Evolutionary conservation across 495 filamentous ascomycete genomes (phyloP).

Genomic region (Hyaloscypha bicolor): DNA sequence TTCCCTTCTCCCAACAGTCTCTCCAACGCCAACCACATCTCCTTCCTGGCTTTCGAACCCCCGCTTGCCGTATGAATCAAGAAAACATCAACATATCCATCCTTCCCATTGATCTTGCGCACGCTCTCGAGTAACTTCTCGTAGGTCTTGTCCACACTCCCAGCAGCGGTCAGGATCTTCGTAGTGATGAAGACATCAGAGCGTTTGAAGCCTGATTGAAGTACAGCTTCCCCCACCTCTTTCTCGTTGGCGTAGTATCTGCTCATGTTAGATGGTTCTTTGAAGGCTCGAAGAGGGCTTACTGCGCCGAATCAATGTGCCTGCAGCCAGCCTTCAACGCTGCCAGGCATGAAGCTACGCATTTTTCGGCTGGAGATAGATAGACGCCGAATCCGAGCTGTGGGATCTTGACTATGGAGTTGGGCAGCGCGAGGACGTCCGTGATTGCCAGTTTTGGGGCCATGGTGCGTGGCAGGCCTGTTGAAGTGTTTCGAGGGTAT

Average conservation of each 20-base stretch:
- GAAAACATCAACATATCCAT: conserved; percentile 79
- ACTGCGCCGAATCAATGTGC: conserved; percentile 60
- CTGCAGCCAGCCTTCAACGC: conserved; percentile 65
- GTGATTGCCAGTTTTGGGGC: conserved; percentile 49
- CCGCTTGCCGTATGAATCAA: conserved; percentile 50
- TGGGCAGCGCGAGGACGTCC: conserved; percentile 56
- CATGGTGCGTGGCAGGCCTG: conserved; percentile 3
- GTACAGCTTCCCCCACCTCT: conserved; percentile 65
- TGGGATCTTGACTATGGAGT: conserved; percentile 58
- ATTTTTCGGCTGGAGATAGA: conserved; percentile 33
- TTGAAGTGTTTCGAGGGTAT: not conserved
- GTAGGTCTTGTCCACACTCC: conserved; percentile 43
- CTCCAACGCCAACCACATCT: conserved; percentile 51
- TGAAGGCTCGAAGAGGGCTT: not conserved
- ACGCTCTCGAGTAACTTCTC: conserved; percentile 55
- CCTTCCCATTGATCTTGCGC: conserved; percentile 45
- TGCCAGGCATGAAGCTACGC: not conserved
- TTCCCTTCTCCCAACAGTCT: conserved; percentile 56
- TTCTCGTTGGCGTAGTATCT: conserved; percentile 54
- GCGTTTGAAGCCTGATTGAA: conserved; percentile 62
- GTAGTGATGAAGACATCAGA: conserved; percentile 72
- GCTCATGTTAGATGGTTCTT: not conserved
- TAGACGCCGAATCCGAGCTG: conserved; percentile 78
- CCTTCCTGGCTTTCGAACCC: conserved; percentile 9
- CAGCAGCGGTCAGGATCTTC: conserved; percentile 16